Percentiles rank a stretch among this genome's conserved stretches.
Conservation (phyloP, 2,329 filamentous ascomycete genomes). For the Fusarium sp. region DNA sequence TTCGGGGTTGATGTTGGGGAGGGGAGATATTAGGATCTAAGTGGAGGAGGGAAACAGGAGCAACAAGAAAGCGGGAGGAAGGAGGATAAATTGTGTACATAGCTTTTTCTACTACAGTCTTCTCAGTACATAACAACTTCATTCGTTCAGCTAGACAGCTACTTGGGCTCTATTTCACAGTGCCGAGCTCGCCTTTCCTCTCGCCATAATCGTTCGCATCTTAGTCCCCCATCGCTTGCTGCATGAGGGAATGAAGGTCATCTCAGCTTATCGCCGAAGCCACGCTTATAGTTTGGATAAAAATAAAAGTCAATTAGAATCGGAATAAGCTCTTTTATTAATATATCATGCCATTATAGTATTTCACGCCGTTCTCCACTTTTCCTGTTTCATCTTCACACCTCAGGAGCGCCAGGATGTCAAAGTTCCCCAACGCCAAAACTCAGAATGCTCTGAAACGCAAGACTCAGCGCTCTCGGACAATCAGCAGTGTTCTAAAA, state of each 20-base stretch:
- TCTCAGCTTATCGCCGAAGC: rapidly evolving
- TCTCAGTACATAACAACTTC: neutral
- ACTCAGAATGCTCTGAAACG: neutral
- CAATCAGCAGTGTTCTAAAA: neutral
- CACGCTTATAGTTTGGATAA: rapidly evolving
- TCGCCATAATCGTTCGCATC: neutral
- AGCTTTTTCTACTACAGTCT: neutral
- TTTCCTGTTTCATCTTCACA: neutral
- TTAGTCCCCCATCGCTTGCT: neutral
- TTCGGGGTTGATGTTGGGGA: rapidly evolving
- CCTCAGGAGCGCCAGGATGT: neutral
- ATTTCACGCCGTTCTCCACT: rapidly evolving
- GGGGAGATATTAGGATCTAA: rapidly evolving
- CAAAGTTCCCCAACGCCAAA: neutral
- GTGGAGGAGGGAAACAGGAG: rapidly evolving
- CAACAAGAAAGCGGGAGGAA: neutral
- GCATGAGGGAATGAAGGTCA: rapidly evolving
- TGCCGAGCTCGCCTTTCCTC: rapidly evolving
- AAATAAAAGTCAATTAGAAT: neutral
- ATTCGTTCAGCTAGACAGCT: neutral
- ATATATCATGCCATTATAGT: neutral
- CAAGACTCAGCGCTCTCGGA: neutral
- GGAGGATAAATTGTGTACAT: neutral
- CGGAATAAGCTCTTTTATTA: rapidly evolving
- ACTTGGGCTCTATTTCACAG: rapidly evolving